Conservation (phyloP, 345 rosid genomes). For the Geranium brycei region DNA sequence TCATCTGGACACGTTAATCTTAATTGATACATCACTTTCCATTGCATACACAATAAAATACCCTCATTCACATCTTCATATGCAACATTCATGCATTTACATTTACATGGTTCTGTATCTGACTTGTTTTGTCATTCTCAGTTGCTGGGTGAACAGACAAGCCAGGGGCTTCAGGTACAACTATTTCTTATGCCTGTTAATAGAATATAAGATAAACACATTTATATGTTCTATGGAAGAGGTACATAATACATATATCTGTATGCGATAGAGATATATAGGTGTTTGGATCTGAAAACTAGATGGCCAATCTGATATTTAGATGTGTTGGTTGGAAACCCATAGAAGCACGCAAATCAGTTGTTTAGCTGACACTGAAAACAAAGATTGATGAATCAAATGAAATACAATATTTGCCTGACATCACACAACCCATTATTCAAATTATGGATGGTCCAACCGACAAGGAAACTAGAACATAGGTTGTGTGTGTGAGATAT, state of each 20-base stretch:
- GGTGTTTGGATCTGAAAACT: not conserved
- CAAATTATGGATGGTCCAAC: conserved; percentile 22
- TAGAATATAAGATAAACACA: too few species aligned
- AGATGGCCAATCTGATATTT: conserved; percentile 13
- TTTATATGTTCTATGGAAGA: not conserved
- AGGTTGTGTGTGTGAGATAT: too few species aligned
- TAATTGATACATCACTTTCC: not conserved
- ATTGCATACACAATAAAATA: not conserved
- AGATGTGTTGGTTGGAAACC: conserved; percentile 28
- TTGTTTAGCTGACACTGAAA: conserved; percentile 33
- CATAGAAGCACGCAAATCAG: conserved; percentile 32
- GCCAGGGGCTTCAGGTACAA: not conserved
- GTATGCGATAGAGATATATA: not conserved
- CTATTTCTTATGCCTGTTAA: too few species aligned
- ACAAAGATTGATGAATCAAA: conserved; percentile 1
- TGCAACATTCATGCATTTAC: not conserved
- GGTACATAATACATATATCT: too few species aligned
- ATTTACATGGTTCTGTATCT: not conserved
- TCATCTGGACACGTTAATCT: not conserved
- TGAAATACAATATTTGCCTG: conserved; percentile 8
- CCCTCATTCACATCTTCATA: not conserved
- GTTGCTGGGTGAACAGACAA: not conserved
- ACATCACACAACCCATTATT: conserved; percentile 15
- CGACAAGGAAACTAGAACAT: conserved; percentile 29
- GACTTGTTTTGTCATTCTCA: not conserved